These are phyloP conservation scores for Kwoniella sp. DNA, from an alignment of 768 basidiomycete genomes.

Conservation along the genomic window DNA sequence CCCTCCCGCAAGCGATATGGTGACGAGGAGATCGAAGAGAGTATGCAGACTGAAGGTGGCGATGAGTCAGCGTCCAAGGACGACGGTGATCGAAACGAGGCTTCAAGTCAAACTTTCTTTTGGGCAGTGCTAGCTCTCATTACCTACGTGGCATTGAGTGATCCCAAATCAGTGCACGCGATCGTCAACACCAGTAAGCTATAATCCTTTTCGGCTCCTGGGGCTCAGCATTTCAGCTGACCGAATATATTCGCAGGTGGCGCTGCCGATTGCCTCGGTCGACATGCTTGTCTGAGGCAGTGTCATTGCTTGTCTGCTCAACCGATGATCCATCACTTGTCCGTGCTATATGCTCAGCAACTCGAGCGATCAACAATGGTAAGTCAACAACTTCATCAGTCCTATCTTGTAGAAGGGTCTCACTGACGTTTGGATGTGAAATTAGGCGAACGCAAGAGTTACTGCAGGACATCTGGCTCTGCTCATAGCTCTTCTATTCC, in stretches of 20 bases:
- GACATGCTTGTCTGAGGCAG: constrained; percentile 11
- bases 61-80: neutral
- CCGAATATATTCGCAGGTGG: constrained; percentile 1
- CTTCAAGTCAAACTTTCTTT: constrained; percentile 3
- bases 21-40: constrained; percentile 3
- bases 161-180: neutral
- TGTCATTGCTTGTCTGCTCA: constrained; percentile 10
- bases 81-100: neutral
- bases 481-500: constrained; percentile 8
- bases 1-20: neutral
- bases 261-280: constrained; percentile 3
- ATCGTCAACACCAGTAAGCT: constrained; percentile 15
- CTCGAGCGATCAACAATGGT: constrained; percentile 3
- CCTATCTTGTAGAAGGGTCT: neutral
- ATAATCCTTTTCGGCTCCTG: neutral
- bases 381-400: neutral
- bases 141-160: constrained; percentile 1
- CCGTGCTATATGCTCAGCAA: constrained; percentile 9
- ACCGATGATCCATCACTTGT: constrained; percentile 6
- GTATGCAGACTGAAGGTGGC: constrained; percentile 8
- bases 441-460: constrained; percentile 6
- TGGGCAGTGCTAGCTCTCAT: constrained; percentile 15
- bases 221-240: neutral
- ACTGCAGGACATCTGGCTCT: constrained; percentile 28
- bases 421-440: neutral